These are phyloP conservation scores for Penicillium atrosanguineum DNA, from an alignment of 495 filamentous ascomycete genomes.

Conservation along the genomic window DNA sequence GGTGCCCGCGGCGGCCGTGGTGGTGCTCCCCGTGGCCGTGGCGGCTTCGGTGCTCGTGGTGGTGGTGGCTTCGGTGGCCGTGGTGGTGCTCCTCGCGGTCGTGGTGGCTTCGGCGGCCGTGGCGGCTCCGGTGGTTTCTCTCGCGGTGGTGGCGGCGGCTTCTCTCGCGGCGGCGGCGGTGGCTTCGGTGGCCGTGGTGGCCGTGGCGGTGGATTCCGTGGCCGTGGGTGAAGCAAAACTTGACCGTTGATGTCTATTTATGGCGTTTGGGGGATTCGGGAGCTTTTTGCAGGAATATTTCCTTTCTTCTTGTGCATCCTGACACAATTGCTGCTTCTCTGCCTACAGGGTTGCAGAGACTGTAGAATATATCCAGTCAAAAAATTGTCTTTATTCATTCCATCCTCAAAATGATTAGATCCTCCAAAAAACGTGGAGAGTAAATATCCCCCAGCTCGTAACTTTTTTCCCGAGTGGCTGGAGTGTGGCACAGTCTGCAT, in stretches of 20 bases:
- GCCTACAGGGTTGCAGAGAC: slow-evolving; percentile 22
- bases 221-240: slow-evolving; percentile 33
- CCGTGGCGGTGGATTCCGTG: slow-evolving; percentile 39
- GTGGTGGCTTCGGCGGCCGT: slow-evolving; percentile 41
- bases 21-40: slow-evolving; percentile 43
- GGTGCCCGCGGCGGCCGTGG: slow-evolving; percentile 51
- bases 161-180: slow-evolving; percentile 31
- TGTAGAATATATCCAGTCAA: slow-evolving; percentile 40
- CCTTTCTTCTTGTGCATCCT: slow-evolving; percentile 44
- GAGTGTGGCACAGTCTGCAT: slow-evolving; percentile 30
- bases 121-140: slow-evolving; percentile 26
- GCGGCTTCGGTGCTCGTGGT: slow-evolving; percentile 33
- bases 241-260: slow-evolving; percentile 41
- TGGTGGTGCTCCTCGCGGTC: slow-evolving; percentile 41
- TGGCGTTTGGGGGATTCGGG: slow-evolving; percentile 52
- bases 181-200: slow-evolving; percentile 40
- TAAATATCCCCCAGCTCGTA: not conserved
- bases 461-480: slow-evolving; percentile 23
- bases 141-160: slow-evolving; percentile 16
- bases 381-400: slow-evolving; percentile 19
- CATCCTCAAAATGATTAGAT: not conserved
- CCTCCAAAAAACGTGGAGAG: not conserved
- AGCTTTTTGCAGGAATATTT: slow-evolving; percentile 46
- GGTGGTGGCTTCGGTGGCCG: slow-evolving; percentile 43
- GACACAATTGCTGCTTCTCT: slow-evolving; percentile 35